A percentile compares a stretch with the other conserved stretches of the same genome.
Conservation (phyloP, 2,329 filamentous ascomycete genomes). For the Aspergillus pseudoglaucus region DNA sequence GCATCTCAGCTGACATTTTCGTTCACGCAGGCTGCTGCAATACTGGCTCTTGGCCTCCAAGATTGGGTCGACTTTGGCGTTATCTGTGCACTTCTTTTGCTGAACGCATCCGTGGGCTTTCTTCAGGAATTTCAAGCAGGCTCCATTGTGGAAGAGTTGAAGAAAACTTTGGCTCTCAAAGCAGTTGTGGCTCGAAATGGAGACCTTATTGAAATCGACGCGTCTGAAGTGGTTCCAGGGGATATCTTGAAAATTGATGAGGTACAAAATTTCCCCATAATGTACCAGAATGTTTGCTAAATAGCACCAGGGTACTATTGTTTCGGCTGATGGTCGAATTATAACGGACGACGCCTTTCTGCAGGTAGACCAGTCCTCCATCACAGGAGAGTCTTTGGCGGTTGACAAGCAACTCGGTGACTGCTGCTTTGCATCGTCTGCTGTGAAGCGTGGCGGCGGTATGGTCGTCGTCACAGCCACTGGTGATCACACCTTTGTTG, state of each 20-base stretch:
- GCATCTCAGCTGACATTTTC: background rate
- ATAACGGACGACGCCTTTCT: conserved; percentile 77
- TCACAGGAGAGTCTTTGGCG: conserved; percentile 85
- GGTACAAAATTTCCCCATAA: conserved; percentile 26
- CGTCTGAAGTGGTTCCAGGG: conserved; percentile 77
- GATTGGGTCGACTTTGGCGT: conserved; percentile 94
- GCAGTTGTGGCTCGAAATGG: conserved; percentile 80
- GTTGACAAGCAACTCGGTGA: conserved; percentile 83
- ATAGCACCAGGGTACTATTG: conserved; percentile 63
- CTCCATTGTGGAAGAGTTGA: conserved; percentile 83
- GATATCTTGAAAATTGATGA: conserved; percentile 88
- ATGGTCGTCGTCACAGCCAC: conserved; percentile 76
- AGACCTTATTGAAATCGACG: conserved; percentile 69
- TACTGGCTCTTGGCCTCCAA: conserved; percentile 74
- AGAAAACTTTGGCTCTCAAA: conserved; percentile 84
- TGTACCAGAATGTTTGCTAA: conserved; percentile 1
- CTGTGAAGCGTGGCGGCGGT: conserved; percentile 83
- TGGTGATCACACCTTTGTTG: conserved; percentile 85
- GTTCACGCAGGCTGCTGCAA: conserved; percentile 57
- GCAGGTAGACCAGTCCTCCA: conserved; percentile 86
- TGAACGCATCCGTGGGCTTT: conserved; percentile 82
- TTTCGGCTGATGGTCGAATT: conserved; percentile 80
- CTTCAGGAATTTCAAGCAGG: conserved; percentile 85
- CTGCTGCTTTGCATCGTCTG: conserved; percentile 75
- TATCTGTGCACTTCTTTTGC: conserved; percentile 73